Evolutionary conservation across 257 asterid species (phyloP).

Genomic region (Rehmannia glutinosa): DNA sequence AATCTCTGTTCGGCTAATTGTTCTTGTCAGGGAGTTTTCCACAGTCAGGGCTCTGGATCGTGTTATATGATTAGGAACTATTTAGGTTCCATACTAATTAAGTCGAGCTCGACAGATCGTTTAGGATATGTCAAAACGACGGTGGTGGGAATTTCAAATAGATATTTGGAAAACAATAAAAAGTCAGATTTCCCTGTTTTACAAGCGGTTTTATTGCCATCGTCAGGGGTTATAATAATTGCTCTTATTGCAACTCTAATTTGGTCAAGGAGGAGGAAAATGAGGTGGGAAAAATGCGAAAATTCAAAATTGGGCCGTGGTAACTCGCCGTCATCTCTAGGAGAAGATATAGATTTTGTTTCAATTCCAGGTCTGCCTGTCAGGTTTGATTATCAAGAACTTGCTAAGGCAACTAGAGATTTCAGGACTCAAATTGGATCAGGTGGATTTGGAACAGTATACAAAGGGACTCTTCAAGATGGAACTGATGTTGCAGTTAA

Average conservation of each 20-base stretch:
- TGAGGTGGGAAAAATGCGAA: too few relatives aligned
- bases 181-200: background rate
- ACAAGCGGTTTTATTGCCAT: background rate
- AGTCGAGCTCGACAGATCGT: slow-evolving; percentile 6
- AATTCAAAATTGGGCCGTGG: too few relatives aligned
- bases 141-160: background rate
- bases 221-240: background rate
- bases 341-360: slow-evolving; percentile 16
- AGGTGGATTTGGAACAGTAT: slow-evolving; percentile 65
- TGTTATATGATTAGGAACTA: slow-evolving; percentile 37
- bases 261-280: background rate
- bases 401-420: slow-evolving; percentile 41
- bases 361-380: slow-evolving; percentile 54
- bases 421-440: slow-evolving; percentile 49
- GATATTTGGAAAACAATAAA: background rate
- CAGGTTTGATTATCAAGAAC: slow-evolving; percentile 42
- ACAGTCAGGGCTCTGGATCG: slow-evolving; percentile 39
- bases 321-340: too few relatives aligned
- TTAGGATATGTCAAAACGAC: slow-evolving; percentile 37
- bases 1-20: slow-evolving; percentile 44
- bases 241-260: background rate
- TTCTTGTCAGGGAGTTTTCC: slow-evolving; percentile 47
- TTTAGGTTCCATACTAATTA: slow-evolving; percentile 38
- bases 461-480: slow-evolving; percentile 47
- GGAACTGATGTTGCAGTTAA: slow-evolving; percentile 51